These are phyloP conservation scores for Lagenidium giganteum DNA, from an alignment of 352 stramenopile species.

Conservation along the genomic window DNA sequence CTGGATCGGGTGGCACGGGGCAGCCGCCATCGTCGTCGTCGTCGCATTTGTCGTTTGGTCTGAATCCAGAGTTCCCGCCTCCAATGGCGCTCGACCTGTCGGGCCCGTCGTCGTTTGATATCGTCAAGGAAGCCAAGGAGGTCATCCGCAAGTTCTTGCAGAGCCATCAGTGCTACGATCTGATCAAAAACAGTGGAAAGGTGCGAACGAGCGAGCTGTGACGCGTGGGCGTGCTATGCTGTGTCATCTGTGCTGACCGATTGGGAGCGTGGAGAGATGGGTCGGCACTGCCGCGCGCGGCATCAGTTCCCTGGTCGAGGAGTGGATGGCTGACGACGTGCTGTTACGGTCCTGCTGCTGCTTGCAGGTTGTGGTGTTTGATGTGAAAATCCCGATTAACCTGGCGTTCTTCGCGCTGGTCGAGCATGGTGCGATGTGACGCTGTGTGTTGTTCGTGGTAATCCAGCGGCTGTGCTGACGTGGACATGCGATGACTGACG, in stretches of 20 bases:
- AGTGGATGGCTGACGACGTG: slow-evolving; percentile 1
- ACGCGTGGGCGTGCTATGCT: too few species aligned
- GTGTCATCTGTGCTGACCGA: slow-evolving; percentile 18
- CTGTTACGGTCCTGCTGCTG: neutral
- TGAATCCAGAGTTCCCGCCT: too few species aligned
- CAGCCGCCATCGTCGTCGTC: slow-evolving; percentile 22
- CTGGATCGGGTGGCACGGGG: slow-evolving; percentile 21
- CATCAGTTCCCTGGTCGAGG: neutral
- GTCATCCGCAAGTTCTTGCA: slow-evolving; percentile 89
- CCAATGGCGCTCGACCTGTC: slow-evolving; percentile 42
- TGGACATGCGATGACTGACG: slow-evolving; percentile 7
- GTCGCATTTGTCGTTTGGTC: too few species aligned
- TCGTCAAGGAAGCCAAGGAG: slow-evolving; percentile 67
- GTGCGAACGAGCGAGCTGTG: too few species aligned
- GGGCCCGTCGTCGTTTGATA: slow-evolving; percentile 42
- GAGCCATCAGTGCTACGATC: slow-evolving; percentile 90
- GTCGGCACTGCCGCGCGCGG: too few species aligned
- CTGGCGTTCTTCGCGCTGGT: slow-evolving; percentile 98
- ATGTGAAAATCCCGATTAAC: slow-evolving; percentile 98
- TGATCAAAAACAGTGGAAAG: slow-evolving; percentile 96
- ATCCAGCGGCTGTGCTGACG: neutral
- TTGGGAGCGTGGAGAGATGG: neutral
- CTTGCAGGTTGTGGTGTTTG: slow-evolving; percentile 93
- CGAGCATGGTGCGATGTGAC: slow-evolving; percentile 90
- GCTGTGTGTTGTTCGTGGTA: neutral